A percentile compares a stretch with the other conserved stretches of the same genome.
Evolutionary conservation across 768 basidiomycete genomes (phyloP).

Genomic region (Tricholoma furcatifolium): DNA sequence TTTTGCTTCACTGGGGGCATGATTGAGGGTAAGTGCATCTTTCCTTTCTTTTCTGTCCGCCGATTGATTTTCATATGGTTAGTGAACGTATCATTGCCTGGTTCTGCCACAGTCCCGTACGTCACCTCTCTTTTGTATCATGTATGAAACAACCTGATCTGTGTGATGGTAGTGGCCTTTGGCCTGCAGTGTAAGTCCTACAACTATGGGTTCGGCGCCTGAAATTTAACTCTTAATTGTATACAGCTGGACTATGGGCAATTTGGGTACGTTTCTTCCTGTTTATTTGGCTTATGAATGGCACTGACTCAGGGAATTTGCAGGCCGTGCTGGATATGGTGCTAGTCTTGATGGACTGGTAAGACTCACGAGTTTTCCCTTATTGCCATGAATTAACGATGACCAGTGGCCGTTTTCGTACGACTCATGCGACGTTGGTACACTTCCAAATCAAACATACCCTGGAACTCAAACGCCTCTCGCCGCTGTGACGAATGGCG

Average conservation of each 20-base stretch:
- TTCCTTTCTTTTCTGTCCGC: slow-evolving; percentile 4
- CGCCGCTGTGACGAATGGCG: slow-evolving; percentile 42
- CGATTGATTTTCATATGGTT: background rate
- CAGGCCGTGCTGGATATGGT: slow-evolving; percentile 70
- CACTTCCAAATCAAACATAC: slow-evolving; percentile 73
- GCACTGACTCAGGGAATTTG: slow-evolving; percentile 28
- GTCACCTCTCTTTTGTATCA: slow-evolving; percentile 14
- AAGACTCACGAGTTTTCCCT: slow-evolving; percentile 16
- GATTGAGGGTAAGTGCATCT: slow-evolving; percentile 41
- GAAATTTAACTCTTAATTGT: background rate
- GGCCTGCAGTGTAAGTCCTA: slow-evolving; percentile 38
- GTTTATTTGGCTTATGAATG: background rate
- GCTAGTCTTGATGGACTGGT: slow-evolving; percentile 67
- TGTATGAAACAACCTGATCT: background rate
- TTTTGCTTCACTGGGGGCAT: slow-evolving; percentile 84
- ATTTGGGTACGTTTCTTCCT: slow-evolving; percentile 39
- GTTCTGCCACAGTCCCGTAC: slow-evolving; percentile 28
- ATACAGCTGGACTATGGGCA: slow-evolving; percentile 43
- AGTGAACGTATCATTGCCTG: slow-evolving; percentile 34
- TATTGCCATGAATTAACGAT: background rate
- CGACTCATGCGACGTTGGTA: slow-evolving; percentile 78
- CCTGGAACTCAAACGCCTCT: slow-evolving; percentile 51
- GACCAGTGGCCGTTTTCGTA: slow-evolving; percentile 66
- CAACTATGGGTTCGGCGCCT: background rate
- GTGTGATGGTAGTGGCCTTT: slow-evolving; percentile 28